Evolutionary conservation across 1,139 yeast genomes (phyloP), one percentile per base, ranked within the genome.

Genomic region (Casaregolazyma suthepensis): DNA sequence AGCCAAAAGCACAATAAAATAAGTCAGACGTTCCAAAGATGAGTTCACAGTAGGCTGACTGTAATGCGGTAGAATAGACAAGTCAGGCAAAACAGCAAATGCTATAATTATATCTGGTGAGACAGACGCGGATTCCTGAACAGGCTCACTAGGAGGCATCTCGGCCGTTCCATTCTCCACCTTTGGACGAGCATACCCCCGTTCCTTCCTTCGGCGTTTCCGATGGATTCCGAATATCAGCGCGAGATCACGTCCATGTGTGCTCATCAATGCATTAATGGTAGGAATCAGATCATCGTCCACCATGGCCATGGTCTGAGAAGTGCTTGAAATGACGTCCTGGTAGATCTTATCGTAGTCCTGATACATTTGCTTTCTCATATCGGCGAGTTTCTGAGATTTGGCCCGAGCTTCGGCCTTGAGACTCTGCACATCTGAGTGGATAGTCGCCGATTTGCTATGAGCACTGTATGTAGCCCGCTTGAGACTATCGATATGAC

Each of bases 21-120:
- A 62, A 17, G 68, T 64, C 15, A 68, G 61, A 18, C 74, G 59
- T 54, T 70, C 74, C 15, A 70, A 48, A 12, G 71, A 66, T 44
- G 64, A 57, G 54, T 68, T 69, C 43, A 69, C 60, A 5, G 63
- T 55, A 17, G 62, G 57, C 17, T 58, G 61, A 10, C 64, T 57
- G 58, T 66, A 68, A 48, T 64, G 65, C 1, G 64, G 65, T 13
- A 70, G 59, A 23, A 62, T 58, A 13, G 63, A 52, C 20, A 68
- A 60, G 43, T 69, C 70, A 1, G 73, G 73, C 10, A 70, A 54
- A 17, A 57, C 61, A 29, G 58, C 60, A 50, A 60, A 61, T 6
- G 65, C 62, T n/a, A 65, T 54, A 5, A 59, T 54, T n/a, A 64
- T 53, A 50, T 63, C 67, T 23, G 54, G 57, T n/a, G 43, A 20